Conservation (phyloP, 2,329 filamentous ascomycete species). For the Cladophialophora psammophila region DNA sequence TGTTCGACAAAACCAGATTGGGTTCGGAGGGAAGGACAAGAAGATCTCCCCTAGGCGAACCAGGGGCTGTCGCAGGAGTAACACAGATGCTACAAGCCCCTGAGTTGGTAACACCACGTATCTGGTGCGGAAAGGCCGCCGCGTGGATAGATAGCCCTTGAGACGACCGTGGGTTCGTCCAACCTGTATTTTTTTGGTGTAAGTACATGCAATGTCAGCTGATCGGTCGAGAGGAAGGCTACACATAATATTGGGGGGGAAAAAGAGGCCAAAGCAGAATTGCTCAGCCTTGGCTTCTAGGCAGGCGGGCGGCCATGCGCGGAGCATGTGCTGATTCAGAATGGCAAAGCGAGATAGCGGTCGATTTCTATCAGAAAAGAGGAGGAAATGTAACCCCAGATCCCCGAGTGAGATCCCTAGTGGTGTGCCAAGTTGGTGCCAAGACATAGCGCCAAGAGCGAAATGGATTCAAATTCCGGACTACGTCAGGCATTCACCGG, state of each 20-base stretch:
- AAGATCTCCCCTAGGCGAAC: not conserved
- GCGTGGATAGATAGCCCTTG: not conserved
- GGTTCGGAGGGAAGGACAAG: slow-evolving; percentile 9
- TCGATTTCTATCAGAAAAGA: not conserved
- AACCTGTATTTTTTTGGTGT: not conserved
- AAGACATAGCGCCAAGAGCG: slow-evolving; percentile 12
- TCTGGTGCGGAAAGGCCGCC: not conserved
- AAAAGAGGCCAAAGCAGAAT: not conserved
- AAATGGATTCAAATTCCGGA: slow-evolving; percentile 11
- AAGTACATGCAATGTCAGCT: not conserved
- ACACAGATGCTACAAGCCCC: not conserved
- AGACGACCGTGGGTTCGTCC: not conserved
- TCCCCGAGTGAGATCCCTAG: not conserved
- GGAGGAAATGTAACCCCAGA: slow-evolving; percentile 10
- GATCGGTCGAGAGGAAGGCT: slow-evolving; percentile 20
- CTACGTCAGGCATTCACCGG: not conserved
- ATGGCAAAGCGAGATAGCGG: not conserved
- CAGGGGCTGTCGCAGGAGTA: not conserved
- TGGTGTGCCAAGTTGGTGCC: slow-evolving; percentile 1
- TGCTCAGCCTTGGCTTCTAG: not conserved
- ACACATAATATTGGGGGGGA: not conserved
- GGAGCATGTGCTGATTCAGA: slow-evolving; percentile 12
- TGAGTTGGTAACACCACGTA: not conserved
- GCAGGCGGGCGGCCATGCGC: slow-evolving; percentile 5
- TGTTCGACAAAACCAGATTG: not conserved